Conservation (phyloP, 148 eudicot species). For the Persicaria tinctoria region DNA sequence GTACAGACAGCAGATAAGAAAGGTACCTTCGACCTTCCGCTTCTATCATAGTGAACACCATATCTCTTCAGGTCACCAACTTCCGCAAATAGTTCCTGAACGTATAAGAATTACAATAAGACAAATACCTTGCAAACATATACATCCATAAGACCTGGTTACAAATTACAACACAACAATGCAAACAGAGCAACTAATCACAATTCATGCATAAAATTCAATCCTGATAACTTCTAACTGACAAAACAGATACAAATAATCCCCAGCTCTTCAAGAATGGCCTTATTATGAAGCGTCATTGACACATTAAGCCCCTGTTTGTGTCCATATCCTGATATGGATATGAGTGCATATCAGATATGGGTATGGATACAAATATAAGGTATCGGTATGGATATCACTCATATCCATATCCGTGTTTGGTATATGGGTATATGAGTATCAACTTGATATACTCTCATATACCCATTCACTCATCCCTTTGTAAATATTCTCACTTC, state of each 20-base stretch:
- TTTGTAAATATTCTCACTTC: too few species aligned
- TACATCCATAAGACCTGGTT: neutral
- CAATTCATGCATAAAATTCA: neutral
- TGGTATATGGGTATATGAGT: too few species aligned
- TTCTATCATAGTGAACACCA: conserved; percentile 37
- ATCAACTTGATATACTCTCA: too few species aligned
- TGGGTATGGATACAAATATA: too few species aligned
- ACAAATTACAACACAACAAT: neutral
- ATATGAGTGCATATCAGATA: too few species aligned
- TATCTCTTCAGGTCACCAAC: conserved; percentile 37
- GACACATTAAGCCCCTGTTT: neutral
- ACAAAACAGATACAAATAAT: neutral
- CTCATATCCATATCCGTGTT: too few species aligned
- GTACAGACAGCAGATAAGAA: conserved; percentile 4
- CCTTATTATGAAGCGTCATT: neutral
- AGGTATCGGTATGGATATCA: too few species aligned
- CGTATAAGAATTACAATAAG: neutral
- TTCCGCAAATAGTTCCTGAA: conserved; percentile 37
- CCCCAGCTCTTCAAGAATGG: neutral
- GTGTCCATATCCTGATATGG: too few species aligned
- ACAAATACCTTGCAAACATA: neutral
- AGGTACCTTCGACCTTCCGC: conserved; percentile 45
- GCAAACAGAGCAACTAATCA: neutral
- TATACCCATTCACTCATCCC: too few species aligned
- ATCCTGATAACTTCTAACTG: neutral